A percentile compares a stretch with the other conserved stretches of the same genome.
phyloP scores from a whole-genome alignment of 257 asterid genomes.

The Lithospermum erythrorhizon region DNA sequence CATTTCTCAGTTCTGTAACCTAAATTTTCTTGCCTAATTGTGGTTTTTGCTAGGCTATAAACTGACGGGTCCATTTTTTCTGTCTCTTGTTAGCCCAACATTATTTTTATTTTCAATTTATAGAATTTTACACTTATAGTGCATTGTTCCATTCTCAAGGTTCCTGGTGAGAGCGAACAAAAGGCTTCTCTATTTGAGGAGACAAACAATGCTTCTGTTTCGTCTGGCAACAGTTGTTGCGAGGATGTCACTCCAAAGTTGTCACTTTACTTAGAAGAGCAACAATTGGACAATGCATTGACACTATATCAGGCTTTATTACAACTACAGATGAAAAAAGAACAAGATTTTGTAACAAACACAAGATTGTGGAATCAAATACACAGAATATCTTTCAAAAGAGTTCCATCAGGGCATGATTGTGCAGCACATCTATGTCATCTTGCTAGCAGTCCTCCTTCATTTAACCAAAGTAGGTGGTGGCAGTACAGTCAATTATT shows the following conservation, averaged over 20 bases:
- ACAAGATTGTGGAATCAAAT: constrained; percentile 59
- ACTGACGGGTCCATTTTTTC: background rate
- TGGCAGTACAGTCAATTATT: constrained; percentile 25
- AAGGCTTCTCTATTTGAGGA: constrained; percentile 21
- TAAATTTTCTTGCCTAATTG: too few relatives aligned
- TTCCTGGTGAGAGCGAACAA: constrained; percentile 28
- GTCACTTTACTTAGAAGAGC: constrained; percentile 56
- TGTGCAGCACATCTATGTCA: constrained; percentile 15
- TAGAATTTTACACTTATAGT: too few relatives aligned
- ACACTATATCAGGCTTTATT: constrained; percentile 70
- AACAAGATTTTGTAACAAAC: constrained; percentile 26
- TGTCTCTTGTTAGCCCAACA: background rate
- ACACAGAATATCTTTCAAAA: constrained; percentile 50
- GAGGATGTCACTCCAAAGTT: constrained; percentile 40
- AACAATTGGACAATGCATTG: constrained; percentile 38
- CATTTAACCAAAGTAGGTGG: constrained; percentile 18
- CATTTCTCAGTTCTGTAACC: too few relatives aligned
- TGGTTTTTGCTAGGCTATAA: too few relatives aligned
- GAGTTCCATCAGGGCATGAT: constrained; percentile 18
- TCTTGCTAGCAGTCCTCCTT: constrained; percentile 25
- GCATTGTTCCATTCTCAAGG: constrained; percentile 24
- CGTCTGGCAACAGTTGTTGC: constrained; percentile 23
- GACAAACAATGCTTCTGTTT: constrained; percentile 13
- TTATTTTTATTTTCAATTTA: background rate
- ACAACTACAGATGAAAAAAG: constrained; percentile 36